Base-by-base conservation (phyloP, 2,329 filamentous ascomycete species). In the Penicillium sp. region DNA sequence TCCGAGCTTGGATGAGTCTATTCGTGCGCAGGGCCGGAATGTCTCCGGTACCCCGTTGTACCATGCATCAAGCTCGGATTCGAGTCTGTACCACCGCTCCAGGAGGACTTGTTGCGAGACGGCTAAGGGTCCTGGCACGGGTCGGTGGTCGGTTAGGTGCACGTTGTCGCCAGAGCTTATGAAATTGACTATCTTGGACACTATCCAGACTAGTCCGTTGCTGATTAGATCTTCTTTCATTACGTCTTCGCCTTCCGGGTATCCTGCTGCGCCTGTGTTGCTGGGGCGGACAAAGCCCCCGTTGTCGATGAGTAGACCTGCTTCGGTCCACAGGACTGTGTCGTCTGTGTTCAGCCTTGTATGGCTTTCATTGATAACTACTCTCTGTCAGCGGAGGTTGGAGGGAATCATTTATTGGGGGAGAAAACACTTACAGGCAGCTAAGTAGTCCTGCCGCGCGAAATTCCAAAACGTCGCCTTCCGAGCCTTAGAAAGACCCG, bases 391-490 rank as follows among this genome's bases (percentile, higher is more conserved):
- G 57, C 52, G 18, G 16, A 2, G 0, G n/a, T 29, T 16, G 13
- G 5, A 31, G 10, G 10, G 23, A 37, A 25, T 4, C 1, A 42
- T 23, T 25, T 8, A 29, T 34, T 9, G 13, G 32, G 13, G 32
- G 31, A 12, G 9, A 8, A 32, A 39, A 15, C 21, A 69, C 73
- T 73, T 81, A 72, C 82, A 86, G 50, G 85, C 84, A 63, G 83
- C 80, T 31, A 87, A 73, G 72, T 86, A 85, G 60, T 87, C 85
- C 62, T 87, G 85, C 25, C 84, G 75, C 16, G 84, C 85, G 66
- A 87, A 84, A 60, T 86, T 86, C 85, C 85, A 87, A 65, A 87
- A 87, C 0, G 82, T 83, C 7, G 84, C 83, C 65, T 75, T 79
- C 21, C 84, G 77, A 12, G 77, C 82, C 65, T 81, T 82, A 3